These are phyloP conservation scores for Tremellales sp. DNA, from an alignment of 1,284 basidiomycete species.

Conservation along the genomic window DNA sequence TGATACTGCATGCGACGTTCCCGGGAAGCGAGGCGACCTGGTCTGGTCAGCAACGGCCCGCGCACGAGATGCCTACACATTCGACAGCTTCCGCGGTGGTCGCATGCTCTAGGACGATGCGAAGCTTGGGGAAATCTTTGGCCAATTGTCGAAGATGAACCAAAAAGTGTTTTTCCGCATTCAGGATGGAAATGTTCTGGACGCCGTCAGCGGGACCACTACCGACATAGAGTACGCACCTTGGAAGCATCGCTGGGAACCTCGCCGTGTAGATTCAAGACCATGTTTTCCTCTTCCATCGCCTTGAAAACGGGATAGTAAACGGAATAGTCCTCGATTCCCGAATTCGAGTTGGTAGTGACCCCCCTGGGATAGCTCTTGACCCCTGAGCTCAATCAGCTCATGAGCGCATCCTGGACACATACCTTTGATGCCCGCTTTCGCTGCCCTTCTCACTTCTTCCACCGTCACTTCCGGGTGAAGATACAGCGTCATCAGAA, in stretches of 20 bases:
- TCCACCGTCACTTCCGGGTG: slow-evolving; percentile 84
- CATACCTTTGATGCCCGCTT: slow-evolving; percentile 74
- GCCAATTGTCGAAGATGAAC: slow-evolving; percentile 84
- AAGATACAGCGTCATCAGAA: slow-evolving; percentile 94
- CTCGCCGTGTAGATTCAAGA: slow-evolving; percentile 96
- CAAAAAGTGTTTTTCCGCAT: slow-evolving; percentile 88
- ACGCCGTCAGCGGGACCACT: slow-evolving; percentile 4
- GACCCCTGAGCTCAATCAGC: slow-evolving; percentile 59
- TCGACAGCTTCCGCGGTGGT: slow-evolving; percentile 95
- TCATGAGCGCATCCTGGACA: slow-evolving; percentile 15
- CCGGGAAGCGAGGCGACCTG: slow-evolving; percentile 69
- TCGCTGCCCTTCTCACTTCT: slow-evolving; percentile 82
- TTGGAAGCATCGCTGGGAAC: slow-evolving; percentile 81
- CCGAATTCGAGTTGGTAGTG: slow-evolving; percentile 94
- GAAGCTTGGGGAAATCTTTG: slow-evolving; percentile 78
- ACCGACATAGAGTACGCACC: slow-evolving; percentile 52
- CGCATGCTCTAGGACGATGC: slow-evolving; percentile 98
- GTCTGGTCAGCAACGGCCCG: neutral
- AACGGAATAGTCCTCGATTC: slow-evolving; percentile 91
- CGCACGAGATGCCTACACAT: slow-evolving; percentile 50
- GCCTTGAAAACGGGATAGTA: slow-evolving; percentile 94
- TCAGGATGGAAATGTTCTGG: slow-evolving; percentile 87
- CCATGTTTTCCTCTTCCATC: slow-evolving; percentile 91
- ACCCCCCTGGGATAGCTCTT: slow-evolving; percentile 98
- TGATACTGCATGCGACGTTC: slow-evolving; percentile 95